Evolutionary conservation across 2,329 filamentous ascomycete genomes (phyloP), one percentile per base, ranked within the genome.

Genomic region (Hypoxylon sp.): DNA sequence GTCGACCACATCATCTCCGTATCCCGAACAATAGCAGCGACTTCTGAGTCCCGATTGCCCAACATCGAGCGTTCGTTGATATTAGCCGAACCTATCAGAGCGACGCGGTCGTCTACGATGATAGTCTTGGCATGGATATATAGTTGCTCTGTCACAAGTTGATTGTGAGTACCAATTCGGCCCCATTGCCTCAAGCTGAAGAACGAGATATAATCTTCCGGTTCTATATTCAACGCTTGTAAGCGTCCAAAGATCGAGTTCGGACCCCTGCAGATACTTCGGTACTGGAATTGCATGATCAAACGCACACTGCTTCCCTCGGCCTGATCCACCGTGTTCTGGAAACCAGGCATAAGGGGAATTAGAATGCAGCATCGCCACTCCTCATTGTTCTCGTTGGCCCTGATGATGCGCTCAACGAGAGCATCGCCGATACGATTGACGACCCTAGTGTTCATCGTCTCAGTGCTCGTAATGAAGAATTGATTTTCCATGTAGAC

Each of bases 401-500:
- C 96, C 64, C 93, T 89, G 67, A 94, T 91, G 74, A 97, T 96
- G 52, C 96, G 92, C 74, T 97, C 92, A 7, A 98, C 95, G 32
- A 99, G 84, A 2, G 96, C 95, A 80, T 98, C 95, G 55, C 95
- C 95, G 72, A 99, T 98, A 71, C 91, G 90, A 79, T 99, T 99
- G 78, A 93, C 88, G 69, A 99, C 96, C 77, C 90, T 93, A 11
- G 91, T 93, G 57, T 92, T 92, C 73, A 97, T 90, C 4, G 94
- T 94, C 75, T 96, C 92, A 55, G 93, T 96, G 72, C 93, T 97
- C 36, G 93, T 97, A 79, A 99, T 92, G 82, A 97, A 99, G 81
- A 98, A 99, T 77, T 99, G 96, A 77, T 99, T 99, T 79, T 99
- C 96, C 72, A 98, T 97, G 80, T 99, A 98, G 56, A 98, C 93